These are phyloP conservation scores for Colletotrichum sp. DNA, from an alignment of 2,329 filamentous ascomycete species.

Conservation along the genomic window DNA sequence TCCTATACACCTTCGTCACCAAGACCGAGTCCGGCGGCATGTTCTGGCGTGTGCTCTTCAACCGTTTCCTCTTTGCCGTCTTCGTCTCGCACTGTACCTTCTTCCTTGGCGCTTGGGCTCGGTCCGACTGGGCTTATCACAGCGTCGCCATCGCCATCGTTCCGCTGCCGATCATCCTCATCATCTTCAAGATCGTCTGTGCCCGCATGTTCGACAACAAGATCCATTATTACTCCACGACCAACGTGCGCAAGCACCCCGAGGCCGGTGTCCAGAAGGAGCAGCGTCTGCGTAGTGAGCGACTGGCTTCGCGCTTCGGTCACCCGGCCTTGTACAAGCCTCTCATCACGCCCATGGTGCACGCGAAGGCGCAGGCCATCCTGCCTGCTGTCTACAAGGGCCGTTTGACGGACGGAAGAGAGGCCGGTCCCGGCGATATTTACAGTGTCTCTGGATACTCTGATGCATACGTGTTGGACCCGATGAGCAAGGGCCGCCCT, in stretches of 20 bases:
- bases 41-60: conserved; percentile 92
- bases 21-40: conserved; percentile 95
- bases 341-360: conserved; percentile 93
- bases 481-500: conserved; percentile 68
- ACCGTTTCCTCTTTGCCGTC: conserved; percentile 85
- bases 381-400: conserved; percentile 87
- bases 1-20: conserved; percentile 94
- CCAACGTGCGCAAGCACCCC: conserved; percentile 54
- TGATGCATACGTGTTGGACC: conserved; percentile 79
- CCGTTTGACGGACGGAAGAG: conserved; percentile 72
- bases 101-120: conserved; percentile 76
- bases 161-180: conserved; percentile 79
- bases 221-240: conserved; percentile 80
- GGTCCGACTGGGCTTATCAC: conserved; percentile 62
- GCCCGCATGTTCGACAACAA: conserved; percentile 75
- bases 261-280: conserved; percentile 57
- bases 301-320: conserved; percentile 79
- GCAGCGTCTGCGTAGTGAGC: conserved; percentile 65
- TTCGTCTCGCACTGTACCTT: conserved; percentile 82
- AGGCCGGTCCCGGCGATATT: conserved; percentile 60
- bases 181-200: conserved; percentile 90
- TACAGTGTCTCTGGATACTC: conserved; percentile 75
- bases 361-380: conserved; percentile 86
- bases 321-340: conserved; percentile 90
- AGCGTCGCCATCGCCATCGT: conserved; percentile 69